These are phyloP conservation scores for Cydonia oblonga DNA, from an alignment of 331 rosid genomes.

Conservation along the genomic window DNA sequence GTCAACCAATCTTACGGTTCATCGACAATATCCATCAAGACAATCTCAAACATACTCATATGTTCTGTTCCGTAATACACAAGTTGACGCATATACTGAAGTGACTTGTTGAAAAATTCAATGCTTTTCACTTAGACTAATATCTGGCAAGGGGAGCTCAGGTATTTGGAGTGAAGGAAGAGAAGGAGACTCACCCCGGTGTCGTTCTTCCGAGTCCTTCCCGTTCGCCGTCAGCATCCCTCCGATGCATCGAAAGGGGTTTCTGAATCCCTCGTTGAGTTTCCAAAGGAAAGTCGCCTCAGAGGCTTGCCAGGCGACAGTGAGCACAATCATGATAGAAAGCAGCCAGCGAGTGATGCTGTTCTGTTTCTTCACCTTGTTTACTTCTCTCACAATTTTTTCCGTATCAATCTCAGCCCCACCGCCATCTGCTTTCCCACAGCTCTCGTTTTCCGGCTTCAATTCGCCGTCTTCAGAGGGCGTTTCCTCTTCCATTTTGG, in stretches of 20 bases:
- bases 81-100: too few species aligned
- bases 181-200: constrained; percentile 10
- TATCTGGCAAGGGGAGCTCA: constrained; percentile 25
- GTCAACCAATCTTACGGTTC: background rate
- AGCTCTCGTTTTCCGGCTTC: constrained; percentile 12
- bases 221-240: constrained; percentile 27
- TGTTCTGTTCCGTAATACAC: too few species aligned
- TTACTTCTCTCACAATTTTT: constrained; percentile 51
- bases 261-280: constrained; percentile 38
- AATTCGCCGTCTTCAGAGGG: background rate
- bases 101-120: background rate
- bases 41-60: background rate
- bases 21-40: background rate
- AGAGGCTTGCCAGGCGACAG: constrained; percentile 68
- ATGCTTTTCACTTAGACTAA: constrained; percentile 3
- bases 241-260: constrained; percentile 48
- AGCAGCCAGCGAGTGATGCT: constrained; percentile 69
- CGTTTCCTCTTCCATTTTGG: too few species aligned
- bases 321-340: constrained; percentile 61
- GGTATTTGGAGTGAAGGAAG: constrained; percentile 32
- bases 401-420: constrained; percentile 19
- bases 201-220: constrained; percentile 16
- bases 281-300: constrained; percentile 47
- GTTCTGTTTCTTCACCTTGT: constrained; percentile 59
- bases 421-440: background rate